Percentiles rank a stretch among this genome's conserved stretches.
Evolutionary conservation across 257 asterid species (phyloP).

Genomic region (Rehmannia glutinosa): DNA sequence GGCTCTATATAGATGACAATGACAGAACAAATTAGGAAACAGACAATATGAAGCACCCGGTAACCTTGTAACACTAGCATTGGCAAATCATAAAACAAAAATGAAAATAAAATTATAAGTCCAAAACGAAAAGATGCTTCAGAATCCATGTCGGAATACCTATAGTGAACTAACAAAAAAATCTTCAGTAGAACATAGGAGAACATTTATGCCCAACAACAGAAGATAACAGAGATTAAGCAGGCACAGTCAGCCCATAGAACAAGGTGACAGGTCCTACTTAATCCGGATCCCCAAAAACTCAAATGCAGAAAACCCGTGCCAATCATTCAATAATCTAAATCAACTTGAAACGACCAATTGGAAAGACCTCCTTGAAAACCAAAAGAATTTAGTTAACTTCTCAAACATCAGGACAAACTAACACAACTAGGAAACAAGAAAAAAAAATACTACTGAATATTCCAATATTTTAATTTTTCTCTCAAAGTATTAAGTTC

Average conservation of each 20-base stretch:
- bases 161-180: neutral
- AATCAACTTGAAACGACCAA: too few species aligned
- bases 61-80: neutral
- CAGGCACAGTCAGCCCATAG: neutral
- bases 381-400: neutral
- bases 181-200: neutral
- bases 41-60: conserved; percentile 10
- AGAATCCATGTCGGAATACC: neutral
- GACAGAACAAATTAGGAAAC: conserved; percentile 22
- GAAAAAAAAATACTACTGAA: neutral
- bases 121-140: neutral
- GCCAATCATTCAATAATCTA: neutral
- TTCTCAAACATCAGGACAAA: neutral
- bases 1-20: conserved; percentile 68
- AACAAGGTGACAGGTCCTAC: neutral
- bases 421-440: neutral
- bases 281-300: neutral
- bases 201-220: neutral
- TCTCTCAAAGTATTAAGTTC: neutral
- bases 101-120: neutral
- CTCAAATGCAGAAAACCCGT: neutral
- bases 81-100: neutral
- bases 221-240: neutral
- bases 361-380: neutral
- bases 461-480: neutral